Base-by-base conservation (phyloP, 805 yeast genomes). In the Cyberlindnera euphorbiae region DNA sequence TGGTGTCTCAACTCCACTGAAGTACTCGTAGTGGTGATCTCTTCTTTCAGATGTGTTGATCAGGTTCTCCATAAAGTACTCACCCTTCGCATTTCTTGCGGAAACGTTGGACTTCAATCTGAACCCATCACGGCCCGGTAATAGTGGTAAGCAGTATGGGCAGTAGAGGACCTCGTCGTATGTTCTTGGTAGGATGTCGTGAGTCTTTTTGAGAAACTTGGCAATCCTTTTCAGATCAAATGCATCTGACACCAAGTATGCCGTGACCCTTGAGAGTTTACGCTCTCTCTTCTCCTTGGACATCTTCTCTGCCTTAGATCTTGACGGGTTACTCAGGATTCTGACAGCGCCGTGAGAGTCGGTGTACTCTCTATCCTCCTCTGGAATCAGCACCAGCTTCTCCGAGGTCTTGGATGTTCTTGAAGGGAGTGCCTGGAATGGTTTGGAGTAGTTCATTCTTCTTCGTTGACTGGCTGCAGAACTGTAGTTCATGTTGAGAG, bases 121-220 rank as follows among this genome's bases (percentile, higher is more conserved):
- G 49, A 72, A 82, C 0, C 94, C 88, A 47, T 79, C 82, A 17
- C 70, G 73, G 10, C 97, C 97, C 0, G 96, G 94, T 3, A 87
- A 63, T 18, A 89, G 65, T 0, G 97, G 98, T 26, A 90, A 64
- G 19, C 87, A 73, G 52, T 89, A 90, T 1, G 95, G 95, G 7
- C 84, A 90, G 53, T 89, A 90, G 17, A 93, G 62, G n/a, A 87
- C 95, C 50, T 90, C 97, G 59, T 90, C 96, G 51, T 90, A 90
- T 21, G 83, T 56, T 43, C 97, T 66, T 1, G 96, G 95, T 6
- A 84, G 74, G 1, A 89, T 95, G 49, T 81, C 80, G 59, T 90
- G 98, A 29, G 79, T 68, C 7, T 72, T 64, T 26, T 71, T 64
- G 19, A 93, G 62, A 49, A 86, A 90, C 30, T 70, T 67, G 1